Percentiles rank a stretch among this genome's conserved stretches.
These are phyloP conservation scores for Croton laevigatus DNA, from an alignment of 441 rosid species.

Conservation along the genomic window DNA sequence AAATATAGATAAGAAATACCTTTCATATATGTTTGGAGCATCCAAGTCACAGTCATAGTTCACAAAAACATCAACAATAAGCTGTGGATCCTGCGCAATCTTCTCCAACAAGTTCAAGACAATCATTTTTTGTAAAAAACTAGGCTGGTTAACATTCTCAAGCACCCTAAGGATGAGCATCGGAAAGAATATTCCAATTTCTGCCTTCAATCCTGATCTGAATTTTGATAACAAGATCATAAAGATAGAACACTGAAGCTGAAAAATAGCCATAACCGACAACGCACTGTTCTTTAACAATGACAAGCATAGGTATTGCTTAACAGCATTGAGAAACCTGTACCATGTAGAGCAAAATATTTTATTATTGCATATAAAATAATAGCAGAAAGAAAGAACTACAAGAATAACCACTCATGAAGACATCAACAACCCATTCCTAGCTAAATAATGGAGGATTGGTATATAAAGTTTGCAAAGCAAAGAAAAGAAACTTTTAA, in stretches of 20 bases:
- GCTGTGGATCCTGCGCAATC: constrained; percentile 73
- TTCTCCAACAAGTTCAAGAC: constrained; percentile 86
- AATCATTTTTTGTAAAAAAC: constrained; percentile 96
- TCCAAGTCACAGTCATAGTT: constrained; percentile 97
- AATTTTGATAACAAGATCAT: constrained; percentile 64
- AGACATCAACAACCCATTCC: background rate
- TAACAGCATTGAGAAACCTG: constrained; percentile 91
- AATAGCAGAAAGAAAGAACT: background rate
- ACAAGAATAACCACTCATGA: background rate
- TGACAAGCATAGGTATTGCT: constrained; percentile 89
- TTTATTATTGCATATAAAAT: background rate
- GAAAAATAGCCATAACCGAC: constrained; percentile 95
- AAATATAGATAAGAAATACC: constrained; percentile 40
- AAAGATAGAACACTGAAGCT: constrained; percentile 93
- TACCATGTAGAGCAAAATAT: constrained; percentile 23
- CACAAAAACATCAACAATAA: constrained; percentile 83
- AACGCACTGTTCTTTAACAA: constrained; percentile 93
- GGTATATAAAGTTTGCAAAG: background rate
- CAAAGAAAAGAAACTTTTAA: background rate
- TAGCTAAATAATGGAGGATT: background rate
- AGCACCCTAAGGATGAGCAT: constrained; percentile 97
- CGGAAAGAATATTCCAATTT: constrained; percentile 96
- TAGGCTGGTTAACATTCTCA: constrained; percentile 98
- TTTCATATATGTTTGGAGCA: constrained; percentile 92
- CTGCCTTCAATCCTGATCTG: constrained; percentile 84